Base-by-base conservation (phyloP, 495 filamentous ascomycete species). In the Neurospora intermedia region DNA sequence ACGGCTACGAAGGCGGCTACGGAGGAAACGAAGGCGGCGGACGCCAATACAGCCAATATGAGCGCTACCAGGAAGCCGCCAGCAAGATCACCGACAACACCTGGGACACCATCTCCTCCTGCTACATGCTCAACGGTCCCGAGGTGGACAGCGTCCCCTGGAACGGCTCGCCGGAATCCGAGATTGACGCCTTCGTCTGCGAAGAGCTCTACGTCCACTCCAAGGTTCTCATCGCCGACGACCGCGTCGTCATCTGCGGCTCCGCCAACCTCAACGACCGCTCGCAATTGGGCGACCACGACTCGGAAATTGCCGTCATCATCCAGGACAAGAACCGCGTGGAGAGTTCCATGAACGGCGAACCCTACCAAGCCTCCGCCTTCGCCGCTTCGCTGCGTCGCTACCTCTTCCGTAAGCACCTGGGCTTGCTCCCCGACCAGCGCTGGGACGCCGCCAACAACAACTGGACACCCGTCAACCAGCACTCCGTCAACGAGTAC, bases 231-330 rank as follows among this genome's bases (percentile, higher is more conserved):
- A 95, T 98, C 79, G 94, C 94, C 71, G 94, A 98, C 78, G 94
- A 98, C 82, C 87, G 89, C 7, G 83, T 93, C 70, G 95, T 94
- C 40, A 94, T 98, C 79, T 93, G 92, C 82, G 95, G 95, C 69
- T 95, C 92, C 0, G 95, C 95, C 43, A 98, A 98, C 81, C 82
- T 98, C 54, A 98, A 98, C 82, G 95, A 98, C 82, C 92, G 95
- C 74, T 95, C 92, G 27, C 95, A 98, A 81, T 87, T 97, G 18
- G 95, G 95, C 20, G 85, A 87, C 72, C 93, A 96, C 82, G 93
- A 97, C 81, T 91, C 88, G 43, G 80, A 82, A 45, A 81, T 81
- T 59, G 80, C 79, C 70, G 80, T 81, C 45, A 72, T 81, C 70
- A 79, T 81, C 75, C 78, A 82, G 78, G 95, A 97, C 81, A 89